Conservation (phyloP, 148 eudicot species). For the Rhododendron williamsianum region DNA sequence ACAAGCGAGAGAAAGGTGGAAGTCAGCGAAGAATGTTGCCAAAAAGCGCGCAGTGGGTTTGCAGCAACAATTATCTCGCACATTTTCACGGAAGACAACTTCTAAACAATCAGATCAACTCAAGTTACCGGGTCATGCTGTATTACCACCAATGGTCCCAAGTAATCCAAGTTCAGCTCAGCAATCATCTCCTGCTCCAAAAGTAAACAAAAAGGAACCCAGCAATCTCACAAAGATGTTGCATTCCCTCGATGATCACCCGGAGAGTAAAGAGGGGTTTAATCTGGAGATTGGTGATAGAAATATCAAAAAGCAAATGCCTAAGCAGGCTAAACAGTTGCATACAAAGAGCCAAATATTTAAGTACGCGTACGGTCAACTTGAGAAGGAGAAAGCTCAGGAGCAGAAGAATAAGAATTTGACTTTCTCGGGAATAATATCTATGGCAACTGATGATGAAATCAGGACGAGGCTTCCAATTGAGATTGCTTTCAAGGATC, state of each 20-base stretch:
- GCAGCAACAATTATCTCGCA: constrained; percentile 59
- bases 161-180: constrained; percentile 6
- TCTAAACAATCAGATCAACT: constrained; percentile 19
- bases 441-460: constrained; percentile 64
- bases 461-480: constrained; percentile 54
- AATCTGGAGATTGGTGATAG: constrained; percentile 56
- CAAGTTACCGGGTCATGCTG: constrained; percentile 3
- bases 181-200: constrained; percentile 28
- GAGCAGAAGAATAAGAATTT: constrained; percentile 51
- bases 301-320: constrained; percentile 46
- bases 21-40: constrained; percentile 60
- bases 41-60: constrained; percentile 50
- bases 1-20: constrained; percentile 80
- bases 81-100: constrained; percentile 56
- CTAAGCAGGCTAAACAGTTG: constrained; percentile 44
- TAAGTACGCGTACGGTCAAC: constrained; percentile 81
- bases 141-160: constrained; percentile 9
- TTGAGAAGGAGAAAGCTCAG: constrained; percentile 88
- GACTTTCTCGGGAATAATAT: constrained; percentile 71
- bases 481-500: constrained; percentile 71
- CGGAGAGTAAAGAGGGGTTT: constrained; percentile 54
- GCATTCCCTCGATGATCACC: constrained; percentile 50
- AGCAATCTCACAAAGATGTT: constrained; percentile 62
- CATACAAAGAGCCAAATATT: constrained; percentile 80
- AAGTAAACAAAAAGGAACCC: constrained; percentile 46